These are phyloP conservation scores for Malus fusca DNA, from an alignment of 306 rosid genomes.

Conservation along the genomic window DNA sequence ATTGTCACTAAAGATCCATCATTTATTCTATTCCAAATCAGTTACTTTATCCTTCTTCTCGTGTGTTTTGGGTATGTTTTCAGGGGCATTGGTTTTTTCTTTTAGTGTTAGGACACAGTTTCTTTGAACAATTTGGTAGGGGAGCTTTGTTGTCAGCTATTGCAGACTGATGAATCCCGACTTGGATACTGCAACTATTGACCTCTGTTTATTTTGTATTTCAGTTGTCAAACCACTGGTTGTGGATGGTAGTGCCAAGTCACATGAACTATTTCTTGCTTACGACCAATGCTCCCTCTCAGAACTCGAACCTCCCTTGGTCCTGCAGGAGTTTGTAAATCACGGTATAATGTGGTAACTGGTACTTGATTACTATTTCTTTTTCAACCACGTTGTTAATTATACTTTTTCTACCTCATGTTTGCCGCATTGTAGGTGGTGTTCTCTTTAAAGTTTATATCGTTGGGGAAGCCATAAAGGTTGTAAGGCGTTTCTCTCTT, in stretches of 20 bases:
- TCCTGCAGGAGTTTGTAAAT: constrained; percentile 89
- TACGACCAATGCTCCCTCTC: constrained; percentile 68
- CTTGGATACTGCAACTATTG: background rate
- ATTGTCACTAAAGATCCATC: constrained; percentile 69
- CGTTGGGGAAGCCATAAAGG: constrained; percentile 83
- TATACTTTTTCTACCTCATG: background rate
- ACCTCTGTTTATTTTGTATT: background rate
- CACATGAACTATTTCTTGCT: constrained; percentile 78
- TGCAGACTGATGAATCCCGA: background rate
- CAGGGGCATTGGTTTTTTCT: background rate
- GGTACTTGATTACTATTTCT: background rate
- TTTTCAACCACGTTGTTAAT: background rate
- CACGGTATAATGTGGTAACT: constrained; percentile 46
- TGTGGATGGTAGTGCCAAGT: constrained; percentile 85
- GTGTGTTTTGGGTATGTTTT: constrained; percentile 12
- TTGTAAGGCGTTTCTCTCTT: constrained; percentile 83
- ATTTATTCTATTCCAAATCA: constrained; percentile 56
- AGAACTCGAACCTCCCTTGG: constrained; percentile 88
- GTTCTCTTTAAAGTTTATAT: constrained; percentile 79
- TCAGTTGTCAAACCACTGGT: constrained; percentile 82
- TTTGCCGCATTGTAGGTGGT: constrained; percentile 50
- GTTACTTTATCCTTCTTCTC: background rate
- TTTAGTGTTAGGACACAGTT: constrained; percentile 2
- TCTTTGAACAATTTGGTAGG: background rate
- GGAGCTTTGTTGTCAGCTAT: background rate